These are phyloP conservation scores for Penicillium palitans DNA, from an alignment of 2,329 filamentous ascomycete species.

Conservation along the genomic window DNA sequence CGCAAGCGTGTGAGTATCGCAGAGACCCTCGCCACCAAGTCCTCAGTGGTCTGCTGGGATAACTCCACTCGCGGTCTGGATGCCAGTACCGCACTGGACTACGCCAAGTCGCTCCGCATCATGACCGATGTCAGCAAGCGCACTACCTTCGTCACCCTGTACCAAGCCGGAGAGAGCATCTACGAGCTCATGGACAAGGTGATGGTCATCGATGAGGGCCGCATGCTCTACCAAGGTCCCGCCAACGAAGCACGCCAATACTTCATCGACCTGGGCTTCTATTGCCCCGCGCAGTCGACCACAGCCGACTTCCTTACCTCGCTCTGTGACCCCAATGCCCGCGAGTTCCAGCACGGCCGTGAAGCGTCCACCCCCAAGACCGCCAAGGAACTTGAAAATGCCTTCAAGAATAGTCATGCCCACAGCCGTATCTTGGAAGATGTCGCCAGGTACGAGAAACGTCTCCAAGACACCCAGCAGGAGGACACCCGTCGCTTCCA, in stretches of 20 bases:
- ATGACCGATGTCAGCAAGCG: constrained; percentile 76
- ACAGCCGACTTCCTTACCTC: constrained; percentile 78
- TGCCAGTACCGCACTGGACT: constrained; percentile 75
- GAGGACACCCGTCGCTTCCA: constrained; percentile 66
- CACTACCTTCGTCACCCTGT: constrained; percentile 69
- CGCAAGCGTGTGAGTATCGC: constrained; percentile 77
- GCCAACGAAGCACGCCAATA: constrained; percentile 63
- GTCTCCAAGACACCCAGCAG: constrained; percentile 58
- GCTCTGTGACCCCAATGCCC: constrained; percentile 70
- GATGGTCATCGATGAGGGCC: constrained; percentile 71
- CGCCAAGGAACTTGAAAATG: constrained; percentile 65
- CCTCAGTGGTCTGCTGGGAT: constrained; percentile 74
- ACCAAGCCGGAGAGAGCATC: constrained; percentile 69
- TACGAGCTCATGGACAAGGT: constrained; percentile 79
- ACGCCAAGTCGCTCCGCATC: constrained; percentile 66
- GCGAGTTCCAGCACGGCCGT: constrained; percentile 65
- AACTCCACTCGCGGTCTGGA: constrained; percentile 80
- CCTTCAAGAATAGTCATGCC: constrained; percentile 63
- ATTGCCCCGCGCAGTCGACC: constrained; percentile 60
- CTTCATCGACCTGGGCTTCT: constrained; percentile 65
- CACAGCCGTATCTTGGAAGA: constrained; percentile 64
- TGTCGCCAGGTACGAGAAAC: constrained; percentile 60
- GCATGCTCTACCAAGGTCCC: constrained; percentile 67
- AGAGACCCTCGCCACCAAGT: constrained; percentile 72
- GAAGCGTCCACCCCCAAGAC: constrained; percentile 69